A percentile compares a stretch with the other conserved stretches of the same genome.
Evolutionary conservation across 2,329 filamentous ascomycete species (phyloP).

Genomic region (Samsoniella hepiali): DNA sequence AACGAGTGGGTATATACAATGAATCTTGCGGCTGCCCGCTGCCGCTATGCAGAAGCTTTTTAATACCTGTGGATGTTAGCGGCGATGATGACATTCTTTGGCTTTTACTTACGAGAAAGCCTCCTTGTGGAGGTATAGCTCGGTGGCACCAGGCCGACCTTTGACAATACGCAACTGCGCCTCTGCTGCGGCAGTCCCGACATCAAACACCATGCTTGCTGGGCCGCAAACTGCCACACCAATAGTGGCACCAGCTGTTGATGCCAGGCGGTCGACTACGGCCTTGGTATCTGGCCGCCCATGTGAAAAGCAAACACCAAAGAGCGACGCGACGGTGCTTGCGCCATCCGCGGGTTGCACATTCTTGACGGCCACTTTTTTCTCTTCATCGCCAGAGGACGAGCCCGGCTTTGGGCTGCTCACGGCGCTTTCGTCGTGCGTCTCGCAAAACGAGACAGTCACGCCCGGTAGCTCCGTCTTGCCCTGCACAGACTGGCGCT

Average conservation of each 20-base stretch:
- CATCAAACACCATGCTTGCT: slow-evolving; percentile 25
- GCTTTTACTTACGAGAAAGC: slow-evolving; percentile 24
- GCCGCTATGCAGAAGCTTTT: background rate
- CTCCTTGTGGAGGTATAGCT: slow-evolving; percentile 28
- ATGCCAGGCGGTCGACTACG: slow-evolving; percentile 6
- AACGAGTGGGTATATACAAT: background rate
- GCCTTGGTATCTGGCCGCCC: slow-evolving; percentile 23
- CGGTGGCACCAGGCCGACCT: slow-evolving; percentile 18
- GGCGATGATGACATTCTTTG: background rate
- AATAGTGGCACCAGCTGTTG: slow-evolving; percentile 17
- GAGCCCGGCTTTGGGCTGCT: background rate
- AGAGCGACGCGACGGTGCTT: slow-evolving; percentile 8
- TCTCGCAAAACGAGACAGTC: slow-evolving; percentile 18
- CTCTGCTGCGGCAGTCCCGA: slow-evolving; percentile 21
- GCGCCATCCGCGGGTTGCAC: background rate
- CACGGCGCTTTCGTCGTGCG: background rate
- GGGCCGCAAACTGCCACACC: slow-evolving; percentile 27
- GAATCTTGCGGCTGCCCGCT: background rate
- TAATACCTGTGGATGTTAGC: slow-evolving; percentile 14
- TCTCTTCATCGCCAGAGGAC: slow-evolving; percentile 7
- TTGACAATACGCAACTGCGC: slow-evolving; percentile 24
- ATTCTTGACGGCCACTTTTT: background rate
- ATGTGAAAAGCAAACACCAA: slow-evolving; percentile 17
- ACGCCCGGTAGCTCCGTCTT: slow-evolving; percentile 16
- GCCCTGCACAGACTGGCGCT: slow-evolving; percentile 7